These are phyloP conservation scores for Botrytis deweyae DNA, from an alignment of 2,329 filamentous ascomycete genomes.

Conservation along the genomic window DNA sequence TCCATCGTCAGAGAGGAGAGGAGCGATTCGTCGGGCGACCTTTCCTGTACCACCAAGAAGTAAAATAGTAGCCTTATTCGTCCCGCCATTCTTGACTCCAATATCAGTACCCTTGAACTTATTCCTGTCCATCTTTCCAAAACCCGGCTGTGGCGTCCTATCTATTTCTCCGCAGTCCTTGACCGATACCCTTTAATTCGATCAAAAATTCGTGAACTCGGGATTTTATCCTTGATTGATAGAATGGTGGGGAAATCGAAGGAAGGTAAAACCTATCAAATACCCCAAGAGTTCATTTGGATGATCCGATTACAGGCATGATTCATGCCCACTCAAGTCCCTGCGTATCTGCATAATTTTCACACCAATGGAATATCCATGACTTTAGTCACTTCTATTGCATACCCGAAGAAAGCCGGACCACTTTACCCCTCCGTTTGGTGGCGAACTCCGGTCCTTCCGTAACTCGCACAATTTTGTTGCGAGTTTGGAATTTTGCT, in stretches of 20 bases:
- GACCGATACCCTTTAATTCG: neutral
- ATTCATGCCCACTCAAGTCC: neutral
- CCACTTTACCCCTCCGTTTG: neutral
- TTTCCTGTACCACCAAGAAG: conserved; percentile 49
- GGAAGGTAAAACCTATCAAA: neutral
- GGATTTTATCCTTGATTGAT: neutral
- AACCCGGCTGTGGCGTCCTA: neutral
- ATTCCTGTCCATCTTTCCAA: neutral
- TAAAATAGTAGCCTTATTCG: neutral
- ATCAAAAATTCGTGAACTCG: neutral
- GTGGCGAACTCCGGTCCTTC: conserved; percentile 2
- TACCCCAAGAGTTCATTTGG: neutral
- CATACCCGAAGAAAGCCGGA: neutral
- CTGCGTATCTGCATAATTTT: neutral
- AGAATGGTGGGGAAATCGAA: neutral
- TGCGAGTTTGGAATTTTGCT: too few relatives aligned
- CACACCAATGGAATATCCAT: neutral
- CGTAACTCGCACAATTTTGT: neutral
- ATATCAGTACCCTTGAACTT: neutral
- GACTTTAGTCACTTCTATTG: neutral
- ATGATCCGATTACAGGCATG: neutral
- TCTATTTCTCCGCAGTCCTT: neutral
- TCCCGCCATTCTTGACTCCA: neutral
- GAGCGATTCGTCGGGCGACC: conserved; percentile 44
- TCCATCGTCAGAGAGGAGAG: conserved; percentile 38